A percentile compares a stretch with the other conserved stretches of the same genome.
These are phyloP conservation scores for Tausonia pullulans DNA, from an alignment of 1,284 basidiomycete species.

Conservation along the genomic window DNA sequence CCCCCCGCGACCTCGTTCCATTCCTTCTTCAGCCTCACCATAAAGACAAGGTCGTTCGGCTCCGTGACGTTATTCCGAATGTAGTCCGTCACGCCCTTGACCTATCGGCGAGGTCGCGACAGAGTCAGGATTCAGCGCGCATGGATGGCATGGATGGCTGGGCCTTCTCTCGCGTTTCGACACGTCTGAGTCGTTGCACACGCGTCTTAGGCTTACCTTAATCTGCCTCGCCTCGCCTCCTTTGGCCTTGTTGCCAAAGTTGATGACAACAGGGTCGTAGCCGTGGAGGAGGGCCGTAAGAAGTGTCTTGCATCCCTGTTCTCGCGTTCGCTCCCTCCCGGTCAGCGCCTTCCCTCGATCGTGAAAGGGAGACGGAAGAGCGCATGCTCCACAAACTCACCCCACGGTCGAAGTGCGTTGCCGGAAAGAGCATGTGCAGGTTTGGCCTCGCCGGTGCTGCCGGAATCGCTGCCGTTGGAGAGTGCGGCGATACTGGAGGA, in stretches of 20 bases:
- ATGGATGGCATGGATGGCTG: too few relatives aligned
- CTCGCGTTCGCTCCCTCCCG: too few relatives aligned
- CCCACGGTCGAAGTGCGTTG: background rate
- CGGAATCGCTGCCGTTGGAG: too few relatives aligned
- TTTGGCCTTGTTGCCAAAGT: background rate
- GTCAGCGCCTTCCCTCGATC: too few relatives aligned
- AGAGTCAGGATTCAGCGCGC: background rate
- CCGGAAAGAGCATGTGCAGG: slow-evolving; percentile 7
- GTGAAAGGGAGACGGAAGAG: too few relatives aligned
- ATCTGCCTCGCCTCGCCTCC: slow-evolving; percentile 4
- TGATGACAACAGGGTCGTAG: slow-evolving; percentile 5
- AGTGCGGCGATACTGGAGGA: too few relatives aligned
- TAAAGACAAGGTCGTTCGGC: background rate
- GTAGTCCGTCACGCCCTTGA: slow-evolving; percentile 5
- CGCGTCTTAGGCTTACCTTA: background rate
- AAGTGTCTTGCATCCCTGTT: slow-evolving; percentile 1
- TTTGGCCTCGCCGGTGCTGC: background rate
- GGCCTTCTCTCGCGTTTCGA: too few relatives aligned
- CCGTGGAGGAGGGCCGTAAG: background rate
- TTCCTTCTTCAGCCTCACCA: background rate
- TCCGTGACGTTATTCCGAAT: slow-evolving; percentile 3
- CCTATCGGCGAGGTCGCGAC: background rate
- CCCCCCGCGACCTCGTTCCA: too few relatives aligned
- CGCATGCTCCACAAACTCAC: too few relatives aligned
- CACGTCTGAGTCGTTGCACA: too few relatives aligned